Conservation (phyloP, 305 asterid species). For the Andrographis paniculata region DNA sequence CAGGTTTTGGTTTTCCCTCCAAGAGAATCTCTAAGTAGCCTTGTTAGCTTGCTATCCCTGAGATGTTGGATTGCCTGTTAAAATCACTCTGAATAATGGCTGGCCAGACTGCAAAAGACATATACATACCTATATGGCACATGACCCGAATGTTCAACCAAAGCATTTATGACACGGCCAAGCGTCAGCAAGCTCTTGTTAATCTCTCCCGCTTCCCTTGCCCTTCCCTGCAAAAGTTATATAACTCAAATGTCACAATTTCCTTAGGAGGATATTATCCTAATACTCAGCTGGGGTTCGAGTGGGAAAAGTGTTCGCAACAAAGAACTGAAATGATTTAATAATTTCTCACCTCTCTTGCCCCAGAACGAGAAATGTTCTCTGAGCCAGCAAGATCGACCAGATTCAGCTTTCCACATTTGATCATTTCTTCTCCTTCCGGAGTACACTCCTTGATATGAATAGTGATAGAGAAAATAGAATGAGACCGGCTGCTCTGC, state of each 20-base stretch:
- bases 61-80: constrained; percentile 17
- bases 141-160: constrained; percentile 99
- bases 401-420: constrained; percentile 93
- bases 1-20: constrained; percentile 99
- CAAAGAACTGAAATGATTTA: neutral
- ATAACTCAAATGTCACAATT: constrained; percentile 2
- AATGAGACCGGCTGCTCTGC: constrained; percentile 99
- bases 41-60: constrained; percentile 98
- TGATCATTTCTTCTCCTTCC: constrained; percentile 98
- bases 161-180: constrained; percentile 91
- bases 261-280: too few relatives aligned
- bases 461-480: constrained; percentile 88
- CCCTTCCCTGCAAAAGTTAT: constrained; percentile 70
- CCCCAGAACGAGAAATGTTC: constrained; percentile 97
- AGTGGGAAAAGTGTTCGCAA: too few relatives aligned
- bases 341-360: constrained; percentile 73
- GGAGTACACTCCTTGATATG: constrained; percentile 97
- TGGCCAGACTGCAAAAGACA: neutral
- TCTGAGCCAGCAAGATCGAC: constrained; percentile 99
- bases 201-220: too few relatives aligned
- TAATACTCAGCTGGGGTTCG: too few relatives aligned
- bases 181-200: constrained; percentile 98
- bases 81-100: constrained; percentile 14
- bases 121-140: constrained; percentile 69
- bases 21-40: constrained; percentile 92